These are phyloP conservation scores for Pythium folliculosum DNA, from an alignment of 352 stramenopile genomes.

Conservation along the genomic window DNA sequence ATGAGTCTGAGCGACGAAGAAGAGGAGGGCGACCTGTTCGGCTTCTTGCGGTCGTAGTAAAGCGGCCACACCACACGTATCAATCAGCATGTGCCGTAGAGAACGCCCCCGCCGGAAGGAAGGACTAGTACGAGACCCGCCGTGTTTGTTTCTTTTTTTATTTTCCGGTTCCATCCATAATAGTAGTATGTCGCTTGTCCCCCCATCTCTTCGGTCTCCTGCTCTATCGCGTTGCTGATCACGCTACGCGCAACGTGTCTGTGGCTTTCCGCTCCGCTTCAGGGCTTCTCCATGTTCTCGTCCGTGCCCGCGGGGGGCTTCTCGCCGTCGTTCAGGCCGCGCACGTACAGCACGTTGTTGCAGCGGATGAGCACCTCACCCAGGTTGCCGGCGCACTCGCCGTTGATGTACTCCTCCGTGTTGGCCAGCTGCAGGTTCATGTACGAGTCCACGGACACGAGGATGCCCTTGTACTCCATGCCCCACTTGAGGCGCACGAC, in stretches of 20 bases:
- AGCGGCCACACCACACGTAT: not conserved
- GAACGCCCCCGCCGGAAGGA: too few species aligned
- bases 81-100: constrained; percentile 24
- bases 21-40: constrained; percentile 64
- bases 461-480: constrained; percentile 98
- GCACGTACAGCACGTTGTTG: constrained; percentile 99
- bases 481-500: constrained; percentile 99
- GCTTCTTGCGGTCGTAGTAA: constrained; percentile 85
- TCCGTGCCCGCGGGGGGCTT: constrained; percentile 47
- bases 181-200: not conserved
- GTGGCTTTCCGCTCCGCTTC: not conserved
- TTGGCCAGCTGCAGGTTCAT: constrained; percentile 99
- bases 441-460: constrained; percentile 97
- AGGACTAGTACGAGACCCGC: too few species aligned
- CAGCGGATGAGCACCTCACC: constrained; percentile 99
- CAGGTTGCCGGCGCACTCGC: constrained; percentile 95
- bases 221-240: not conserved
- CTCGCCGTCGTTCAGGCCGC: constrained; percentile 78
- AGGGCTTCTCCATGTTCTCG: constrained; percentile 46
- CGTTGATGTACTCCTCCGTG: constrained; percentile 98
- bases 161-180: not conserved
- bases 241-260: too few species aligned
- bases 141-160: not conserved
- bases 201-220: not conserved
- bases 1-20: constrained; percentile 78